Conservation (phyloP, 306 rosid genomes). For the Sechiopsis laciniata region DNA sequence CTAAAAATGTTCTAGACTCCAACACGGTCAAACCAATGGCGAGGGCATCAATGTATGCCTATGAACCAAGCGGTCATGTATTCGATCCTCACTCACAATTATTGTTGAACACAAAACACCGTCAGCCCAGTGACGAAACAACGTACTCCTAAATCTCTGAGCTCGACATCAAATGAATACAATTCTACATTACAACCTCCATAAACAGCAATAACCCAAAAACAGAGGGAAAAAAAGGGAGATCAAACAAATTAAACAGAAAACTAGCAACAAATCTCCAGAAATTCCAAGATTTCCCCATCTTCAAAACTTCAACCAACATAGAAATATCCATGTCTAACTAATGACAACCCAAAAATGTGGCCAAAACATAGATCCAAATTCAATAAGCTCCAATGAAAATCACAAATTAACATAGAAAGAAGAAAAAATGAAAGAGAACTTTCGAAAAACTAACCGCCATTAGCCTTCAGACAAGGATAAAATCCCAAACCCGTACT, state of each 20-base stretch:
- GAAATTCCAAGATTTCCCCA: not conserved
- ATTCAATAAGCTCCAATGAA: not conserved
- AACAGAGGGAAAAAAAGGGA: not conserved
- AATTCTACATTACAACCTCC: not conserved
- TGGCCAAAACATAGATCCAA: slow-evolving; percentile 9
- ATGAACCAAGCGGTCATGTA: too few relatives aligned
- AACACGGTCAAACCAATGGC: not conserved
- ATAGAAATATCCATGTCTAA: not conserved
- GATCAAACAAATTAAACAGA: not conserved
- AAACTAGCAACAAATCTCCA: slow-evolving; percentile 5
- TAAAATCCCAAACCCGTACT: not conserved
- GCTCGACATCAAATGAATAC: not conserved
- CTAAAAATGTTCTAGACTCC: not conserved
- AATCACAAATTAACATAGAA: not conserved
- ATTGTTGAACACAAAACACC: too few relatives aligned
- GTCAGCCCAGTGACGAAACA: not conserved
- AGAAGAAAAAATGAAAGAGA: not conserved
- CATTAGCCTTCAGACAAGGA: slow-evolving; percentile 19
- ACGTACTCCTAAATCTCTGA: not conserved
- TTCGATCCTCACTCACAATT: too few relatives aligned
- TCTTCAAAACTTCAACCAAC: not conserved
- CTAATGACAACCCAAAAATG: not conserved
- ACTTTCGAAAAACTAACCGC: slow-evolving; percentile 21
- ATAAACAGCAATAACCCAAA: not conserved
- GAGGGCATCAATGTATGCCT: too few relatives aligned